phyloP scores from a whole-genome alignment of 1,139 yeast species.

The Hyphopichia fennica region DNA sequence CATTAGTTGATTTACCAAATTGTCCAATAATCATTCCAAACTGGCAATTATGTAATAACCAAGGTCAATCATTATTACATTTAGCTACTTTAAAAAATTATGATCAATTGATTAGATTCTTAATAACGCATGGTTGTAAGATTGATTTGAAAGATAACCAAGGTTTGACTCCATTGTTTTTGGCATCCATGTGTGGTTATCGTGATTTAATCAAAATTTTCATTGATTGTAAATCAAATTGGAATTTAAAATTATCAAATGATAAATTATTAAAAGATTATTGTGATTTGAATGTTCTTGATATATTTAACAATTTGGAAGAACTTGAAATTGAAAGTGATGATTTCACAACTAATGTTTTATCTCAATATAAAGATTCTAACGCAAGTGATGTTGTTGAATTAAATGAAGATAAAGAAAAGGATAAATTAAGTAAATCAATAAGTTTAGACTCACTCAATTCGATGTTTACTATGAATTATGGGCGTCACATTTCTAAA shows the following conservation, averaged over 20 bases:
- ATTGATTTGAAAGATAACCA: constrained; percentile 73
- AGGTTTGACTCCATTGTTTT: constrained; percentile 85
- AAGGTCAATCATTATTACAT: constrained; percentile 88
- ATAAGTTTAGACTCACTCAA: constrained; percentile 40
- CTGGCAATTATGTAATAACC: constrained; percentile 75
- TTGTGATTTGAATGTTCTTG: constrained; percentile 68
- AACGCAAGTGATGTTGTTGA: constrained; percentile 5
- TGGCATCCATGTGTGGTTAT: constrained; percentile 77
- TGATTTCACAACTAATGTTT: constrained; percentile 5
- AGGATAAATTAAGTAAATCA: constrained; percentile 25
- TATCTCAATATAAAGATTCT: constrained; percentile 11
- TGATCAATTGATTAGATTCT: constrained; percentile 55
- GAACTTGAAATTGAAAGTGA: constrained; percentile 13
- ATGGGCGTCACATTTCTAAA: constrained; percentile 43
- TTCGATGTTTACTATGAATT: constrained; percentile 38
- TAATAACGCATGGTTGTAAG: constrained; percentile 78
- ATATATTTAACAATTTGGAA: constrained; percentile 40
- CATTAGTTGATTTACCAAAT: constrained; percentile 60
- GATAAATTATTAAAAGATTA: constrained; percentile 55
- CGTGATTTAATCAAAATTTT: constrained; percentile 58
- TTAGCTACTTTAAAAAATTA: constrained; percentile 79
- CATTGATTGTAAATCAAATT: constrained; percentile 64
- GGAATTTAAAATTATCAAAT: constrained; percentile 53
- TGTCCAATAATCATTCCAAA: constrained; percentile 67
- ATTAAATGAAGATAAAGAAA: constrained; percentile 11